Evolutionary conservation across 2,329 filamentous ascomycete genomes (phyloP), one percentile per base, ranked within the genome.

Genomic region (Exophiala sp.): DNA sequence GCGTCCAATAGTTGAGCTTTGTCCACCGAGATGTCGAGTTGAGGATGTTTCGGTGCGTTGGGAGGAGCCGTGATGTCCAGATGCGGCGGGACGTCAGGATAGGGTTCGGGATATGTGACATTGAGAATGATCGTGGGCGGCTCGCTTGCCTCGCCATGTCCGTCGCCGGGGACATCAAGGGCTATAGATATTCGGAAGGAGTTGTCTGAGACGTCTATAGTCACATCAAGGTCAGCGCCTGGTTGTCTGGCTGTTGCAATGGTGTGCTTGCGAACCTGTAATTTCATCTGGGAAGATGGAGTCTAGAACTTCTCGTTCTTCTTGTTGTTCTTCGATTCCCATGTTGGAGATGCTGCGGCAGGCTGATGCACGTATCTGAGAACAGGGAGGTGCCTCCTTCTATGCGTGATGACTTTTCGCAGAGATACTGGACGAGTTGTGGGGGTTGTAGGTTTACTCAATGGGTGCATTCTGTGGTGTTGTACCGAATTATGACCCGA

Each of bases 211-310:
- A 96, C 82, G 67, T 96, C 93, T 93, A 66, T 27, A n/a, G n/a
- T 8, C 7, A 44, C 9, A 2, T n/a, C 1, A 37, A 43, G 9
- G 30, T 35, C 24, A 45, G 41, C 11, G 21, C 7, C 23, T 27
- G 27, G n/a, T 10, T n/a, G 13, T 4, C 32, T n/a, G 13, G 19
- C 14, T 9, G 23, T 9, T 35, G 23, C 19, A 19, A 13, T 8
- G 2, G 35, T 14, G 21, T 22, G 6, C 23, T 56, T 27, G 57
- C 68, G 41, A 64, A 91, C 89, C 86, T 78, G 84, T 91, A 61
- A 98, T 95, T 73, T 98, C 93, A 53, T 98, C 91, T 1, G 93
- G 89, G 62, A 97, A 98, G 65, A 98, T 98, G 54, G 91, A 96
- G 65, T 95, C 88, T 66, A 98, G 88, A 62, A 98, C 91, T 70